Evolutionary conservation across 2,329 filamentous ascomycete species (phyloP), one percentile per base, ranked within the genome.

Genomic region (Epichloe sp.): DNA sequence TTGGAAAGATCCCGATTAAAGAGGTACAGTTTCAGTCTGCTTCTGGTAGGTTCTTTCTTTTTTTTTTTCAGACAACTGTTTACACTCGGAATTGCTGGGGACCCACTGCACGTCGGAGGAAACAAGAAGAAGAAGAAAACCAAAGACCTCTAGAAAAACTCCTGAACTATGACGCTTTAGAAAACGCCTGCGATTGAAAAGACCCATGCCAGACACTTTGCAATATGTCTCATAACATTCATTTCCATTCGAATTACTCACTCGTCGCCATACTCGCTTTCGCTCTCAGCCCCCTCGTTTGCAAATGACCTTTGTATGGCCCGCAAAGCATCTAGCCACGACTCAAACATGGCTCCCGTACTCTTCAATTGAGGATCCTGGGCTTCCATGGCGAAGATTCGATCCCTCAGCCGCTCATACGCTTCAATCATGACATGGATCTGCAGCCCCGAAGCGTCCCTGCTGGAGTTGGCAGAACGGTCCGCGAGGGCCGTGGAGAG

Each of bases 391-490:
- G 60, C 64, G 0, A 63, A 57, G 0, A 79, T 59, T 56, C 70
- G 69, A 43, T 77, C 72, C 15, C 73, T 66, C 52, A 80, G 62
- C 53, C 68, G 68, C 65, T 79, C 76, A 57, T 79, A 79, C 3
- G 76, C 76, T 56, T 79, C 76, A 48, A 79, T 79, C 76, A 79
- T 79, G 43, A 75, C 68, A 71, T 73, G 74, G 17, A 79, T 60
- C 58, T 79, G 76, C 41, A 79, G 58, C 1, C 71, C 69, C 14
- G 75, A 69, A 0, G 68, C 66, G 37, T 72, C 66, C 3, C 55
- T 40, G 51, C 60, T 15, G 17, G 19, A 59, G 52, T 49, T 62
- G 8, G 53, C 51, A 8, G 61, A 49, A 48, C 60, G 37, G 44
- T 63, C 54, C 46, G 61, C 50, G 40, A 74, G 56, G 0, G 70